Percentiles rank a stretch among this genome's conserved stretches.
Evolutionary conservation across 148 eudicot species (phyloP).

Genomic region (Fagopyrum tataricum): DNA sequence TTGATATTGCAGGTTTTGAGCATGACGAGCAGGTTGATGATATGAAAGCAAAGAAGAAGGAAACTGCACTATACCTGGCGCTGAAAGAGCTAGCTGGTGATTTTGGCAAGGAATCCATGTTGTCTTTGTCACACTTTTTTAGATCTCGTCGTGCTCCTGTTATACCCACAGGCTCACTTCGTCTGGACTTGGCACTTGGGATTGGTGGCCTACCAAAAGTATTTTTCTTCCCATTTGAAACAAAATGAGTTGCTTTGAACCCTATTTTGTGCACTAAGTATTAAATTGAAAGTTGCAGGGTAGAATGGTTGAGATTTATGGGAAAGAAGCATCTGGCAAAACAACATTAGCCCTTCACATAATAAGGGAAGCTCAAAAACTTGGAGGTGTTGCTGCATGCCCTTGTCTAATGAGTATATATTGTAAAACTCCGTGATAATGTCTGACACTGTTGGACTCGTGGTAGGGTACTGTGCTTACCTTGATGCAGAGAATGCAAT

Average conservation of each 20-base stretch:
- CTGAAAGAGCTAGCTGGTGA: constrained; percentile 60
- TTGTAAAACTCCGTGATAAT: background rate
- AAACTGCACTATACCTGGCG: constrained; percentile 61
- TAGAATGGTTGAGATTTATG: constrained; percentile 91
- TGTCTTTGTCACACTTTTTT: constrained; percentile 80
- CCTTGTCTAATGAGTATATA: background rate
- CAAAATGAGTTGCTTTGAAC: background rate
- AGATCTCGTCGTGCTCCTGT: constrained; percentile 72
- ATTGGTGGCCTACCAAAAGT: constrained; percentile 98
- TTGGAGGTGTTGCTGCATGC: constrained; percentile 49
- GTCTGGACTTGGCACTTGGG: constrained; percentile 89
- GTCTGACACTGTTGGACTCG: constrained; percentile 2
- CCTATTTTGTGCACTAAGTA: background rate
- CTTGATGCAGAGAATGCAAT: constrained; percentile 93
- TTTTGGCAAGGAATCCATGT: constrained; percentile 74
- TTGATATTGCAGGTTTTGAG: constrained; percentile 50
- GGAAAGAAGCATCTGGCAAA: constrained; percentile 97
- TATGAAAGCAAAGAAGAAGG: constrained; percentile 43
- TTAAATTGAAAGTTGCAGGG: constrained; percentile 46
- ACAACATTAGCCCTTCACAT: constrained; percentile 90
- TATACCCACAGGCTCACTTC: constrained; percentile 86
- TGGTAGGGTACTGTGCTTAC: constrained; percentile 88
- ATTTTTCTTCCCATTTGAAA: background rate
- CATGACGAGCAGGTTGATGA: constrained; percentile 52
- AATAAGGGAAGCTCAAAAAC: constrained; percentile 93